Evolutionary conservation across 345 rosid species (phyloP).

Genomic region (Populus simonii): DNA sequence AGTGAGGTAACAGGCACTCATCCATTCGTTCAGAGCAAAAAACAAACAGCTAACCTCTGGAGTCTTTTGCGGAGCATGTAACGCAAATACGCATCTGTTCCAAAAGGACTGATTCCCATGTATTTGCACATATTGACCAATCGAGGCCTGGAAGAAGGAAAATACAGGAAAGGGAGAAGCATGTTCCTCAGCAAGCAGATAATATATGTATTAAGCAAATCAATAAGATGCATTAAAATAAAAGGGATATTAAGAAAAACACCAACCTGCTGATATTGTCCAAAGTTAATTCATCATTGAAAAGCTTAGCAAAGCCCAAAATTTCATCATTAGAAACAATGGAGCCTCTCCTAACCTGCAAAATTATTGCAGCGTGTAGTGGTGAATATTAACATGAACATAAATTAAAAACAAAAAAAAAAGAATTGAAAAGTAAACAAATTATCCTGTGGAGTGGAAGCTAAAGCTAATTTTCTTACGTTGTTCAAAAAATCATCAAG

Average conservation of each 20-base stretch:
- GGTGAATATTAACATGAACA: not conserved
- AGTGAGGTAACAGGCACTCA: not conserved
- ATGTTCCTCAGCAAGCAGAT: not conserved
- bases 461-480: not conserved
- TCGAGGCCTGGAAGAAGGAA: slow-evolving; percentile 57
- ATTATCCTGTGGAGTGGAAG: not conserved
- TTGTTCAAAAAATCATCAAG: slow-evolving; percentile 21
- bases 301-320: slow-evolving; percentile 89
- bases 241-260: not conserved
- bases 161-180: not conserved
- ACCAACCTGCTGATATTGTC: slow-evolving; percentile 90
- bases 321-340: slow-evolving; percentile 90
- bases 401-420: not conserved
- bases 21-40: not conserved
- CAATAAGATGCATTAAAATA: not conserved
- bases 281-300: slow-evolving; percentile 91
- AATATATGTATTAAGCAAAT: not conserved
- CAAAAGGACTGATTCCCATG: slow-evolving; percentile 92
- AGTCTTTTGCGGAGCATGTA: slow-evolving; percentile 88
- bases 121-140: slow-evolving; percentile 96
- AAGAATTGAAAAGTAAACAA: not conserved
- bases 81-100: slow-evolving; percentile 93
- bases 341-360: slow-evolving; percentile 86
- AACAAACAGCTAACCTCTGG: slow-evolving; percentile 57
- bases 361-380: not conserved